Evolutionary conservation across 164 flowering plant species (phyloP), one percentile per base, ranked within the genome.

Genomic region (Macadamia integrifolia): DNA sequence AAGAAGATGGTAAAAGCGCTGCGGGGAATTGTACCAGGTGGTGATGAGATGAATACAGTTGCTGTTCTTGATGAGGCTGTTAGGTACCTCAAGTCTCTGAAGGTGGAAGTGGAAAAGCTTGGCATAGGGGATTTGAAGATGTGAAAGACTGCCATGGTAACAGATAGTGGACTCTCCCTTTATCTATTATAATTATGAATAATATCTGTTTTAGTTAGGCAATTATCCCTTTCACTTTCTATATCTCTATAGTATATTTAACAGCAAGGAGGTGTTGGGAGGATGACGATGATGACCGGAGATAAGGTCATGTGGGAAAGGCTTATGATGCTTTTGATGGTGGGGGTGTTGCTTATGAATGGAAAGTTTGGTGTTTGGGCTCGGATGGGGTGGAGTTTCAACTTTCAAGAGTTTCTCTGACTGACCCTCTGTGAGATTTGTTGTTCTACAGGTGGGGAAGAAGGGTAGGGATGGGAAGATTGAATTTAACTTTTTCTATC

Each of bases 41-140:
- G 88, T 35, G 78, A 83, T 59, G 72, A 75, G 62, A 87, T 90
- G 93, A 81, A 77, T 68, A 70, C 85, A 63, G 90, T 75, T 15
- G 73, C 77, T 76, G 87, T 90, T 65, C 77, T 90, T 17, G 93
- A 90, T 77, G 97, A 90, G 72, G 88, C 93, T 62, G 92, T 90
- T 48, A 78, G 66, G 63, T 86, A 90, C 80, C 89, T 90, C 62
- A 88, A 90, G 81, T 85, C 89, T 62, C 86, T 90, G 66, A 87
- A 87, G 74, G 80, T 80, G 9, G 92, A 90, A 75, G 91, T 78
- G 31, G 80, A 85, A 80, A 84, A 86, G 74, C 82, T 76, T 32
- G 92, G 88, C 58, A 71, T 69, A 23, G 79, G 66, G 60, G 66
- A 77, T 61, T 55, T 67, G 58, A 64, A 74, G 66, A 67, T 73